Evolutionary conservation across 768 basidiomycete genomes (phyloP).

Genomic region (Podaxis pistillaris): DNA sequence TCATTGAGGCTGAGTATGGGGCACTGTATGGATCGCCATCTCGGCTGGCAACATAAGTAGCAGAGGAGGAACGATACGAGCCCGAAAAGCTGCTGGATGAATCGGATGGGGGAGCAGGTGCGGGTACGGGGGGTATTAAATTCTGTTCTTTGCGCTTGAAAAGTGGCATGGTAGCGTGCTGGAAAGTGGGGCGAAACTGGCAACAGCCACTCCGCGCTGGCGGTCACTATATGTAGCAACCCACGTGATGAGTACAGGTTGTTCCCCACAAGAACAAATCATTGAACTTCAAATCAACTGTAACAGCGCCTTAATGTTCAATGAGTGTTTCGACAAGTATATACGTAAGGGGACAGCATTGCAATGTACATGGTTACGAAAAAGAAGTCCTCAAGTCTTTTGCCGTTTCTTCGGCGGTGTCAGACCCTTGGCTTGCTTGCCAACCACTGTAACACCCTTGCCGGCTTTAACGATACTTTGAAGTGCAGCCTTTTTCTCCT

Average conservation of each 20-base stretch:
- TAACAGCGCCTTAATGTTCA: neutral
- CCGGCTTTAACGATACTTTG: constrained; percentile 82
- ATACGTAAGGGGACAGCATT: neutral
- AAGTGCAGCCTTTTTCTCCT: constrained; percentile 82
- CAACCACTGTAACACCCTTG: constrained; percentile 85
- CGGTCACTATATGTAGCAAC: constrained; percentile 5
- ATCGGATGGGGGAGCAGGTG: constrained; percentile 20
- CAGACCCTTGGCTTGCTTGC: constrained; percentile 53
- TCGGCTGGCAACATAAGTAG: constrained; percentile 66
- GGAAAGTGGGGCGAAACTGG: constrained; percentile 12
- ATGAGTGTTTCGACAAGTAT: neutral
- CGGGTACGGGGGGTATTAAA: constrained; percentile 64
- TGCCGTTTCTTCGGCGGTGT: constrained; percentile 34
- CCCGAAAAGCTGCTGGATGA: constrained; percentile 38
- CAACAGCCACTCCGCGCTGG: constrained; percentile 6
- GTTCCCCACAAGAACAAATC: neutral
- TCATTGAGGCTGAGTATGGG: constrained; percentile 21
- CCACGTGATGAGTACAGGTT: constrained; percentile 13
- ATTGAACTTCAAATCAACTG: neutral
- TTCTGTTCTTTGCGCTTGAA: constrained; percentile 67
- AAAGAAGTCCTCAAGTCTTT: constrained; percentile 12
- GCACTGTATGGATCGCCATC: constrained; percentile 55
- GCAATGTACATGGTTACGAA: neutral
- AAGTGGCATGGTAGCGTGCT: constrained; percentile 50
- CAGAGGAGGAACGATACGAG: constrained; percentile 27